Conservation (phyloP, 169 alveolate species). For the Plasmodium falciparum region DNA sequence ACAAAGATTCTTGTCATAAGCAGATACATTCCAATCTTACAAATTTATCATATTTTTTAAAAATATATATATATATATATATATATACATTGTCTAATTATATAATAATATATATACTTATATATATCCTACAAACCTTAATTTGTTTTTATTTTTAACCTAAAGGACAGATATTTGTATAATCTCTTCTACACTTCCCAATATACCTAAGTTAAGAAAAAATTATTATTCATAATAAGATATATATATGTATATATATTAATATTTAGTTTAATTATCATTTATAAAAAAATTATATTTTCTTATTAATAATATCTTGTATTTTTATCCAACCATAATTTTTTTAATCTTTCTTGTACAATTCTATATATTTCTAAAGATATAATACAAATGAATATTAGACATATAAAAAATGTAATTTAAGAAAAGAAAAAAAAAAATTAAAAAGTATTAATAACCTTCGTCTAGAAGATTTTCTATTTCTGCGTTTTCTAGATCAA, state of each 20-base stretch:
- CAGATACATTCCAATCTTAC: constrained; percentile 52
- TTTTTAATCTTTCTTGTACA: constrained; percentile 59
- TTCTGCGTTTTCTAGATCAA: constrained; percentile 72
- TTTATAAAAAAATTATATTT: too few relatives aligned
- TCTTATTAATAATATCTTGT: background rate
- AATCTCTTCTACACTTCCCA: constrained; percentile 68
- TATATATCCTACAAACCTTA: background rate
- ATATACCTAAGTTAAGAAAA: constrained; percentile 37
- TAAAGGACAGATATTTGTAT: constrained; percentile 59
- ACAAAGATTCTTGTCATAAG: constrained; percentile 57
- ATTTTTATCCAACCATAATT: constrained; percentile 43
- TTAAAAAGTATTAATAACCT: constrained; percentile 25
- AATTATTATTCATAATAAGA: too few relatives aligned
- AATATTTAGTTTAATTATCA: too few relatives aligned
- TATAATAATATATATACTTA: background rate
- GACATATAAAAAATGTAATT: background rate
- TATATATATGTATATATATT: too few relatives aligned
- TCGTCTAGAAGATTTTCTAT: constrained; percentile 60
- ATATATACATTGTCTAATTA: background rate
- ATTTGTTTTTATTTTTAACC: constrained; percentile 16
- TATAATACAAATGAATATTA: background rate
- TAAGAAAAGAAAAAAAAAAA: background rate
- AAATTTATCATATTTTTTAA: background rate
- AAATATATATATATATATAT: background rate
- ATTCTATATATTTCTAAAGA: constrained; percentile 63